A percentile compares a stretch with the other conserved stretches of the same genome.
These are phyloP conservation scores for Thermothelomyces thermophilus DNA, from an alignment of 2,329 filamentous ascomycete genomes.

Conservation along the genomic window DNA sequence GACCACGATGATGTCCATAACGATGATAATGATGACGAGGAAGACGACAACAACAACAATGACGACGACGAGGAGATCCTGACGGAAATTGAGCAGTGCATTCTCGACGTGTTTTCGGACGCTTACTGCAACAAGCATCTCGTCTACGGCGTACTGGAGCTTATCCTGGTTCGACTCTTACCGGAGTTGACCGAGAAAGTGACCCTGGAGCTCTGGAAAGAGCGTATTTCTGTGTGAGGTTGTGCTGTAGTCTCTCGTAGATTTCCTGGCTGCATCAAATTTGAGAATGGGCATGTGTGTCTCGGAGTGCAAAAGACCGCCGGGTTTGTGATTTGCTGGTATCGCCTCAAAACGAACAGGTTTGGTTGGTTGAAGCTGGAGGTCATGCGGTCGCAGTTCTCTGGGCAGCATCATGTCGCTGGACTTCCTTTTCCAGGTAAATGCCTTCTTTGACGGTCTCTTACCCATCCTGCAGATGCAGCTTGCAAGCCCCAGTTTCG, in stretches of 20 bases:
- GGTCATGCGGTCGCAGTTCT: background rate
- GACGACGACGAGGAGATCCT: constrained; percentile 43
- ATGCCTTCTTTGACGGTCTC: background rate
- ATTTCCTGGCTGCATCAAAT: background rate
- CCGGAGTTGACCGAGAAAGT: constrained; percentile 74
- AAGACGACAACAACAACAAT: constrained; percentile 24
- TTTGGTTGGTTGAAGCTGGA: background rate
- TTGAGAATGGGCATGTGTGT: background rate
- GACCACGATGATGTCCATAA: background rate
- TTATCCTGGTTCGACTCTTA: constrained; percentile 72
- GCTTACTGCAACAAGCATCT: constrained; percentile 90
- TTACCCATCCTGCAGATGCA: background rate
- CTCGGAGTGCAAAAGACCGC: constrained; percentile 7
- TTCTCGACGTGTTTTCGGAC: constrained; percentile 72
- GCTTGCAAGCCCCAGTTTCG: too few relatives aligned
- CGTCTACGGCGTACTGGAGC: constrained; percentile 73
- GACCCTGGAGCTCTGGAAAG: constrained; percentile 65
- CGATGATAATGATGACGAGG: background rate
- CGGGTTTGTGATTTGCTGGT: constrained; percentile 8
- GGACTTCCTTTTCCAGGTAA: background rate
- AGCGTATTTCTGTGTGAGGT: constrained; percentile 47
- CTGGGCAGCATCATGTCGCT: too few relatives aligned
- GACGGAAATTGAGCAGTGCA: constrained; percentile 52
- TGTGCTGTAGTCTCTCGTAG: background rate
- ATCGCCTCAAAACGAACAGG: background rate